phyloP scores from a whole-genome alignment of 371 early-diverging fungal species.

The Mortierella sp. region DNA sequence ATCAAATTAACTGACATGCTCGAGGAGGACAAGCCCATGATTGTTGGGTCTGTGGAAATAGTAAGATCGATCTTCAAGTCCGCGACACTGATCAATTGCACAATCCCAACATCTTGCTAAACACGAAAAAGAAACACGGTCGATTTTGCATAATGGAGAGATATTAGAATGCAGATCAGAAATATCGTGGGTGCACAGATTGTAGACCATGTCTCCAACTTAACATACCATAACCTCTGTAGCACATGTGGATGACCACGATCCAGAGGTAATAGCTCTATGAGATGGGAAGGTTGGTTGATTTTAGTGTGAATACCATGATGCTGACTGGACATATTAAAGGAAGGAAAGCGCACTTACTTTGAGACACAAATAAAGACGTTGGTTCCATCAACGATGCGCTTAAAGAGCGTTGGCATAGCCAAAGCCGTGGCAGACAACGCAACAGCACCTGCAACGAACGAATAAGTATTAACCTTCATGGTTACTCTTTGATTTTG shows the following conservation, averaged over 20 bases:
- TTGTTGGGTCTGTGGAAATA: not conserved
- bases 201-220: not conserved
- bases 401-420: not conserved
- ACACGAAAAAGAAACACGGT: not conserved
- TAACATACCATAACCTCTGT: not conserved
- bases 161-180: no score
- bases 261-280: not conserved
- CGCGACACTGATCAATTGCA: not conserved
- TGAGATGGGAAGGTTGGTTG: not conserved
- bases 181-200: not conserved
- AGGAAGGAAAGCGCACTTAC: not conserved
- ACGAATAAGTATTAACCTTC: not conserved
- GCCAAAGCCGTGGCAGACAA: slow-evolving; percentile 1
- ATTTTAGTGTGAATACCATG: no score
- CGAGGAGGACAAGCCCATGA: slow-evolving; percentile 6
- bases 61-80: not conserved
- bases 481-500: not conserved
- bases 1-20: not conserved
- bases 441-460: not conserved
- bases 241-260: not conserved
- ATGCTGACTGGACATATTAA: not conserved
- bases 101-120: not conserved
- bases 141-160: no score
- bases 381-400: not conserved
- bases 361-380: not conserved